phyloP scores from a whole-genome alignment of 2,329 filamentous ascomycete genomes.

The Talaromyces pinophilus region DNA sequence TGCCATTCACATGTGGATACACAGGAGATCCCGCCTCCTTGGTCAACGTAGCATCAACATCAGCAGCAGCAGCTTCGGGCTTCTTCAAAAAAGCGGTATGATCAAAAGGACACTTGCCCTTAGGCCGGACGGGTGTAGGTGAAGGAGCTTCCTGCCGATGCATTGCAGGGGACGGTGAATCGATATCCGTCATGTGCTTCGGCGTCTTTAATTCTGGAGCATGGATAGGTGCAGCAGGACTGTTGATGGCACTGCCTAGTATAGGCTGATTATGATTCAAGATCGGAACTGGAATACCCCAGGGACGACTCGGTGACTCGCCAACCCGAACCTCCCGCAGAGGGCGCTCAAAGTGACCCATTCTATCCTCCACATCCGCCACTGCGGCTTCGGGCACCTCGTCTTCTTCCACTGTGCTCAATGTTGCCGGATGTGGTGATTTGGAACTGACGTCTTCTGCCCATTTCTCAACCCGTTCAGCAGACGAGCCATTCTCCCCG shows the following conservation, averaged over 20 bases:
- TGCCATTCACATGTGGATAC: not conserved
- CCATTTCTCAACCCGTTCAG: slow-evolving; percentile 81
- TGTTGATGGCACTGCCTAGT: slow-evolving; percentile 32
- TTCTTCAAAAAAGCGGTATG: slow-evolving; percentile 21
- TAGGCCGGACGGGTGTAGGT: slow-evolving; percentile 26
- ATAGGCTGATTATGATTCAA: slow-evolving; percentile 43
- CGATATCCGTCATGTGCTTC: slow-evolving; percentile 19
- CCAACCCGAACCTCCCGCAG: slow-evolving; percentile 89
- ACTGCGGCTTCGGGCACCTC: not conserved
- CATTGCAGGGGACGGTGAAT: slow-evolving; percentile 21
- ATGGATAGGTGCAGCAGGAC: slow-evolving; percentile 27
- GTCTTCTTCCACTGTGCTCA: slow-evolving; percentile 45
- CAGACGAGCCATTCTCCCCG: slow-evolving; percentile 50
- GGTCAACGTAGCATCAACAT: not conserved
- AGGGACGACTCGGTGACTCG: slow-evolving; percentile 88
- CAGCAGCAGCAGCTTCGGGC: slow-evolving; percentile 1
- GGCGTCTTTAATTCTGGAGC: slow-evolving; percentile 26
- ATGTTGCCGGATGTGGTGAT: slow-evolving; percentile 43
- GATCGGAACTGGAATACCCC: slow-evolving; percentile 82
- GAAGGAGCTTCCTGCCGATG: slow-evolving; percentile 23
- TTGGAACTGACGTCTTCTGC: slow-evolving; percentile 71
- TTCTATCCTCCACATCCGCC: slow-evolving; percentile 58
- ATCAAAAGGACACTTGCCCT: slow-evolving; percentile 41
- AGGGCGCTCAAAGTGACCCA: slow-evolving; percentile 77
- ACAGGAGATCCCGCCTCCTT: not conserved